Percentiles rank a stretch among this genome's conserved stretches.
Conservation (phyloP, 345 rosid genomes). For the Citrus trifoliata region DNA sequence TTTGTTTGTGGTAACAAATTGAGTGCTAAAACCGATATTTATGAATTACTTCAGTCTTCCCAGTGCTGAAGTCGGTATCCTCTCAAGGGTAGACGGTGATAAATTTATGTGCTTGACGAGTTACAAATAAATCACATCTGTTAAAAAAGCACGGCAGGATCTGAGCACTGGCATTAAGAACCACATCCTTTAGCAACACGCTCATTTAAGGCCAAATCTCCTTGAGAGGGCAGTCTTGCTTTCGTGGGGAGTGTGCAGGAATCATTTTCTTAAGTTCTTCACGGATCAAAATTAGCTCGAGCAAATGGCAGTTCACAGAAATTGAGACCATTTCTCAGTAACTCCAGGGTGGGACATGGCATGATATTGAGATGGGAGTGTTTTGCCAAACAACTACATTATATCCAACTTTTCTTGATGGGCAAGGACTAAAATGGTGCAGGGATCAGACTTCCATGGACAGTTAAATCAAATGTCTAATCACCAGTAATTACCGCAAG, state of each 20-base stretch:
- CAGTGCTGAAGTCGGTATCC: neutral
- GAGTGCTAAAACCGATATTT: neutral
- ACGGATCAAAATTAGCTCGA: neutral
- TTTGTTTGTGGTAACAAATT: neutral
- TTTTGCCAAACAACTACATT: neutral
- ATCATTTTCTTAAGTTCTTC: neutral
- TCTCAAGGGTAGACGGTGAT: neutral
- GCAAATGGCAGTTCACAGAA: neutral
- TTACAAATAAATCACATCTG: neutral
- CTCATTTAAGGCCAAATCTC: neutral
- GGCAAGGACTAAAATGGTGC: neutral
- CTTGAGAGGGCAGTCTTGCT: neutral
- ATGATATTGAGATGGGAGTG: neutral
- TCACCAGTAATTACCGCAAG: conserved; percentile 82
- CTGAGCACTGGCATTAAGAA: neutral
- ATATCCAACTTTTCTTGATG: neutral
- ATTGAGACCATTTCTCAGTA: neutral
- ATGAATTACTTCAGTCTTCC: neutral
- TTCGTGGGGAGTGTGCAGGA: neutral
- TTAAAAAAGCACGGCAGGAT: neutral
- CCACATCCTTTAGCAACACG: neutral
- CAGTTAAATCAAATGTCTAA: neutral
- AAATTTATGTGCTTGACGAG: no score
- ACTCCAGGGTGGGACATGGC: neutral
- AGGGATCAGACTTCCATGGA: neutral